These are phyloP conservation scores for Dipteronia dyeriana DNA, from an alignment of 345 rosid genomes.

Conservation along the genomic window DNA sequence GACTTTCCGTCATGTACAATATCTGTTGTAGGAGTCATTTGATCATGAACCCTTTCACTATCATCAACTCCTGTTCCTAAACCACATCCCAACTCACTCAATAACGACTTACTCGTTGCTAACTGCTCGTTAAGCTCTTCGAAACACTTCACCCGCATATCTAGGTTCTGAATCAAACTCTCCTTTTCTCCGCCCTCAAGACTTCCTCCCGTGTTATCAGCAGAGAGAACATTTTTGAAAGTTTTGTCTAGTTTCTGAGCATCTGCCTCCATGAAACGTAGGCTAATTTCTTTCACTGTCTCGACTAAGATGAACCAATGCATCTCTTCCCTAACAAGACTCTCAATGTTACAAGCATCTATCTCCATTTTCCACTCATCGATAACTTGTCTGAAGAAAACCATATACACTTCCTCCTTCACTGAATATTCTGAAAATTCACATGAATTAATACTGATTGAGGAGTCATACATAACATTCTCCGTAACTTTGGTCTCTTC, in stretches of 20 bases:
- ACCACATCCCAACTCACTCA: constrained; percentile 20
- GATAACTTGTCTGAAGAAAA: constrained; percentile 25
- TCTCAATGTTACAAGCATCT: constrained; percentile 23
- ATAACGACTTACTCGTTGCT: constrained; percentile 21
- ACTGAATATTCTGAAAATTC: constrained; percentile 29
- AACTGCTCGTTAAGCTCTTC: constrained; percentile 17
- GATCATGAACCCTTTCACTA: too few species aligned
- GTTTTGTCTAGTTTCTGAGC: background rate
- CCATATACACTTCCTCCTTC: constrained; percentile 35
- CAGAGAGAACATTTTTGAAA: constrained; percentile 2
- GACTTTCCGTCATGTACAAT: background rate
- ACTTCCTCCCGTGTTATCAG: background rate
- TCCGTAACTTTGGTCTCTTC: constrained; percentile 15
- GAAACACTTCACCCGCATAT: too few species aligned
- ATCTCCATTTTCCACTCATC: constrained; percentile 26
- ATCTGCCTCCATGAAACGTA: constrained; percentile 2
- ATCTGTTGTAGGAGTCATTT: too few species aligned
- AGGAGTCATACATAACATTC: background rate
- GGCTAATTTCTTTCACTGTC: constrained; percentile 25
- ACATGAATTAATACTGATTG: background rate
- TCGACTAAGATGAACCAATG: constrained; percentile 20
- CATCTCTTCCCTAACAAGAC: constrained; percentile 31
- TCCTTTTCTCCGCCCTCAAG: constrained; percentile 16
- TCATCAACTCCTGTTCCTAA: constrained; percentile 19
- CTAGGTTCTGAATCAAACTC: background rate